Evolutionary conservation across 768 basidiomycete genomes (phyloP).

Genomic region (Amanita subjunquillea): DNA sequence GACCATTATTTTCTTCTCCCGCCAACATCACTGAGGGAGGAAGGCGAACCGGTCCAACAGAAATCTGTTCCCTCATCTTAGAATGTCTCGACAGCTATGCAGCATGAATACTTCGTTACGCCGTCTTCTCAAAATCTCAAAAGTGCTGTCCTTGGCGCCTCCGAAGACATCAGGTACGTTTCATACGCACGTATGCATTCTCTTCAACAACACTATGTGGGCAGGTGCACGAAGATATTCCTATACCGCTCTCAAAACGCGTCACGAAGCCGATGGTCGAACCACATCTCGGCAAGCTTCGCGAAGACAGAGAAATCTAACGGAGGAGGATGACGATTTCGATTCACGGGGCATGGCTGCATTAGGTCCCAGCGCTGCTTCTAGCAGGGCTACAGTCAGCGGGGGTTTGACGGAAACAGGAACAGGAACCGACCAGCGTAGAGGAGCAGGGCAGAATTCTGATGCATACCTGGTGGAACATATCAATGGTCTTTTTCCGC

Average conservation of each 20-base stretch:
- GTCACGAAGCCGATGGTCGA: conserved; percentile 7
- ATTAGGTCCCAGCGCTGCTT: background rate
- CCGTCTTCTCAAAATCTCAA: conserved; percentile 5
- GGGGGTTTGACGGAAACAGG: background rate
- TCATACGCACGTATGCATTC: background rate
- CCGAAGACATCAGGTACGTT: conserved; percentile 7
- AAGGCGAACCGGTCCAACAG: background rate
- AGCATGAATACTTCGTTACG: conserved; percentile 16
- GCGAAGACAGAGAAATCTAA: conserved; percentile 4
- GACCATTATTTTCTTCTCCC: background rate
- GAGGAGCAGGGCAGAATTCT: background rate
- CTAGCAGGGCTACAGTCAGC: background rate
- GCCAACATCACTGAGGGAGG: background rate
- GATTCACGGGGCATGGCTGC: conserved; percentile 6
- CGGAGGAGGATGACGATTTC: conserved; percentile 5
- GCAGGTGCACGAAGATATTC: conserved; percentile 17
- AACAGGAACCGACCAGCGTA: background rate
- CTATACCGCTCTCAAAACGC: conserved; percentile 19
- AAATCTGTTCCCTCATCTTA: background rate
- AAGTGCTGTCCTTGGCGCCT: conserved; percentile 10
- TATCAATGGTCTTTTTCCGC: conserved; percentile 50
- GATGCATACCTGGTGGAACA: conserved; percentile 32
- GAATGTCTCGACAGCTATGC: conserved; percentile 21
- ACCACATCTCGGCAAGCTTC: conserved; percentile 2
- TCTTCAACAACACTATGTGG: conserved; percentile 2